A percentile compares a stretch with the other conserved stretches of the same genome.
These are phyloP conservation scores for Tricholoma flavovirens DNA, from an alignment of 768 basidiomycete species.

Conservation along the genomic window DNA sequence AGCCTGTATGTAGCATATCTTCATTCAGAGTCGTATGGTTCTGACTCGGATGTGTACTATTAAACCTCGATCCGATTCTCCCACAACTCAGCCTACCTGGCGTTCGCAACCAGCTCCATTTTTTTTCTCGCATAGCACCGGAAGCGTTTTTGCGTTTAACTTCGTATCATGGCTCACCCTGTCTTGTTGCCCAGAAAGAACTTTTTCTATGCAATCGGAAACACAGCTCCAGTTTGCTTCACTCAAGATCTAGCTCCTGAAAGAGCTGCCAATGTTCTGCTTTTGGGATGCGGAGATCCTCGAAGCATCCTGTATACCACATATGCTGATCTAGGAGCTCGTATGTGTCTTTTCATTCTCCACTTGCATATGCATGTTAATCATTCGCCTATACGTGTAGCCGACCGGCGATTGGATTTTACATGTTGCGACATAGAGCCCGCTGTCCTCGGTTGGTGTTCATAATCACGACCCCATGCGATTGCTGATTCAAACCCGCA, in stretches of 20 bases:
- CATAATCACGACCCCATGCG: neutral
- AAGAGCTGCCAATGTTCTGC: constrained; percentile 33
- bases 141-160: neutral
- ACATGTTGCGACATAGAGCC: constrained; percentile 36
- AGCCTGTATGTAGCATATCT: neutral
- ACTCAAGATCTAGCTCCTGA: constrained; percentile 37
- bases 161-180: constrained; percentile 29
- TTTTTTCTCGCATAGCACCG: neutral
- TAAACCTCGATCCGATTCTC: no score
- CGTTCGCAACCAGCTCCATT: neutral
- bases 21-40: neutral
- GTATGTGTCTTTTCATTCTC: constrained; percentile 8
- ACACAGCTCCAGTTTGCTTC: constrained; percentile 40
- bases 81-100: no score
- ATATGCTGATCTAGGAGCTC: constrained; percentile 15
- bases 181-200: constrained; percentile 29
- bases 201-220: constrained; percentile 47
- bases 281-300: constrained; percentile 45
- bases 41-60: no score
- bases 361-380: neutral
- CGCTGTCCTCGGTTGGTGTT: constrained; percentile 27
- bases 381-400: constrained; percentile 1
- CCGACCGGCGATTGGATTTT: constrained; percentile 24
- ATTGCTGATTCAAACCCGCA: constrained; percentile 5
- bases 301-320: constrained; percentile 42